Conservation (phyloP, 768 basidiomycete genomes). For the Panellus pusillus region DNA sequence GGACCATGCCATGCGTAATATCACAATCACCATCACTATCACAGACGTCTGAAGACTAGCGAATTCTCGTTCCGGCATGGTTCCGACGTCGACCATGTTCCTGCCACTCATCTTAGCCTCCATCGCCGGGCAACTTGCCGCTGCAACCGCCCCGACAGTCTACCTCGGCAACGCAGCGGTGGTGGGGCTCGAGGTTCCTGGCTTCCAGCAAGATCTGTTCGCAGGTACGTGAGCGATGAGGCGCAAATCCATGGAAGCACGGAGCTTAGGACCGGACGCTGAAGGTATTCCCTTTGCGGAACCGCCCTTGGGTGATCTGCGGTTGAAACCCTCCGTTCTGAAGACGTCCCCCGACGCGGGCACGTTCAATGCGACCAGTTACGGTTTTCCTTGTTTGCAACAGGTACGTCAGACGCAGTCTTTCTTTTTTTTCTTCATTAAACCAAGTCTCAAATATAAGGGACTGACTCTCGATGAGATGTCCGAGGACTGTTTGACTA, state of each 20-base stretch:
- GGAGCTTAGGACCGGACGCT: background rate
- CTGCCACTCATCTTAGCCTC: background rate
- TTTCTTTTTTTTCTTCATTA: background rate
- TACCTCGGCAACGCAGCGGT: slow-evolving; percentile 23
- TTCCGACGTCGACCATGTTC: too few species aligned
- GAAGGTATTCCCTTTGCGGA: slow-evolving; percentile 35
- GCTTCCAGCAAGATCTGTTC: slow-evolving; percentile 26
- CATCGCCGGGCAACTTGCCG: background rate
- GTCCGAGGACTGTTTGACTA: slow-evolving; percentile 61
- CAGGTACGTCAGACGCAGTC: slow-evolving; percentile 1
- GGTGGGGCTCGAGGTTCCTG: slow-evolving; percentile 17
- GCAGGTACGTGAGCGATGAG: slow-evolving; percentile 25
- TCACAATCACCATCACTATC: too few species aligned
- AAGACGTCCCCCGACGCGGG: slow-evolving; percentile 16
- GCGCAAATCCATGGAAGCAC: background rate
- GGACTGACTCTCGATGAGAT: slow-evolving; percentile 33
- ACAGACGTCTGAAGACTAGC: too few species aligned
- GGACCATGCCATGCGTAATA: too few species aligned
- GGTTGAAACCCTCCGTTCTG: slow-evolving; percentile 27
- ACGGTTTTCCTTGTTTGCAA: slow-evolving; percentile 28
- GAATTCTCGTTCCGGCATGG: too few species aligned
- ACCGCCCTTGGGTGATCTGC: slow-evolving; percentile 29
- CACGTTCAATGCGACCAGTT: slow-evolving; percentile 28
- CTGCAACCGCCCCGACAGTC: slow-evolving; percentile 2
- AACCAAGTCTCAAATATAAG: slow-evolving; percentile 23